These are phyloP conservation scores for Penicillium sp. DNA, from an alignment of 2,329 filamentous ascomycete genomes.

Conservation along the genomic window DNA sequence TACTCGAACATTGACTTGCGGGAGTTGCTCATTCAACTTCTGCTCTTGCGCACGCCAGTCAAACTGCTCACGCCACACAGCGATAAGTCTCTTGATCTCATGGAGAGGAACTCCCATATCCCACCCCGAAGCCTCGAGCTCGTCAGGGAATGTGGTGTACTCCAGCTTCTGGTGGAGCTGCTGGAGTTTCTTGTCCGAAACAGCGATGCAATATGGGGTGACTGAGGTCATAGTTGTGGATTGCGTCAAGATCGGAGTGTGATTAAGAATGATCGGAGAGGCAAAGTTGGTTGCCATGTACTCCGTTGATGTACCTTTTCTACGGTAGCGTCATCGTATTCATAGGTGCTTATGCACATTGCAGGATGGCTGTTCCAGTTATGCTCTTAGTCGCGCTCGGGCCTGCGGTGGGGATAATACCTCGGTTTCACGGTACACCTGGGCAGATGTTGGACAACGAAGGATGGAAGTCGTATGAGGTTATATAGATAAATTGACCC, in stretches of 20 bases:
- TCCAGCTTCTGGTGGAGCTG: conserved; percentile 57
- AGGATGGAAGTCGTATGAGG: background rate
- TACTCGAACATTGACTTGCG: conserved; percentile 57
- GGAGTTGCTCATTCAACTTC: conserved; percentile 55
- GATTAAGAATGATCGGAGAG: background rate
- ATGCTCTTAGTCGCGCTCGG: background rate
- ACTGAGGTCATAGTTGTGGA: conserved; percentile 11
- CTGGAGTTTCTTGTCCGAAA: conserved; percentile 53
- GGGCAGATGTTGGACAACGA: background rate
- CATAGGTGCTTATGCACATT: background rate
- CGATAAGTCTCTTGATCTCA: conserved; percentile 55
- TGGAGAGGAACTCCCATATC: conserved; percentile 58
- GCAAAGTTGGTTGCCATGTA: background rate
- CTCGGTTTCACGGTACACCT: background rate
- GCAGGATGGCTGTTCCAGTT: background rate
- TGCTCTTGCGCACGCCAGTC: conserved; percentile 62
- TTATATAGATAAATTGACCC: background rate
- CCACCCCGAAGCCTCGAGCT: conserved; percentile 53
- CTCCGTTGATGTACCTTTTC: too few relatives aligned
- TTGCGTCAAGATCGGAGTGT: background rate
- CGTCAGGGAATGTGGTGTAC: conserved; percentile 55
- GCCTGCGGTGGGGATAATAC: background rate
- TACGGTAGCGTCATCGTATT: background rate
- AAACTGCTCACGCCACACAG: conserved; percentile 55
- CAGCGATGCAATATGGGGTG: conserved; percentile 47